These are phyloP conservation scores for Eustoma russellianum DNA, from an alignment of 257 asterid genomes.

Conservation along the genomic window DNA sequence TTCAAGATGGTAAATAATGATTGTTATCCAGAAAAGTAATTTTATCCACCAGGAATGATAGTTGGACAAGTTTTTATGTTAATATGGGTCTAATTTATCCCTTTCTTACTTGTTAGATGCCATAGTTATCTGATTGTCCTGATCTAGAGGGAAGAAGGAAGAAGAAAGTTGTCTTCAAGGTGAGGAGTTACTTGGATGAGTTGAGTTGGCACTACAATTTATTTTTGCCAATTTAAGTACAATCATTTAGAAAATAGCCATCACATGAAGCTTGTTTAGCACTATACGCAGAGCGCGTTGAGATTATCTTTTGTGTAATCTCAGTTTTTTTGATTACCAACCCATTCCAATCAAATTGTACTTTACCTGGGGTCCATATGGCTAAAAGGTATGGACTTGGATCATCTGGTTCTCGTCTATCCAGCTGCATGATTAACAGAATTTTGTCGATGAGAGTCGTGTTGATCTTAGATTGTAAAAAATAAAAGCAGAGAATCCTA, in stretches of 20 bases:
- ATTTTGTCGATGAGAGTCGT: slow-evolving; percentile 21
- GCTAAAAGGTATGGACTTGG: slow-evolving; percentile 97
- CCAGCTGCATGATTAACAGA: slow-evolving; percentile 43
- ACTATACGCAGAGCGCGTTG: neutral
- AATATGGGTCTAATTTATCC: neutral
- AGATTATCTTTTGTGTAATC: neutral
- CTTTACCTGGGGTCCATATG: slow-evolving; percentile 93
- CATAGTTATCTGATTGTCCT: neutral
- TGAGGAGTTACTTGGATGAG: neutral
- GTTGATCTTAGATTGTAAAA: slow-evolving; percentile 5
- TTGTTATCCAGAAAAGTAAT: neutral
- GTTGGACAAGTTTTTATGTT: neutral
- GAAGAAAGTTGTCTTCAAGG: too few relatives aligned
- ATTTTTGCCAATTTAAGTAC: too few relatives aligned
- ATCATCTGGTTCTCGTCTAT: slow-evolving; percentile 88
- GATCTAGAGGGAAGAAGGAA: too few relatives aligned
- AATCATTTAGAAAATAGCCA: neutral
- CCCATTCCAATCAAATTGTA: neutral
- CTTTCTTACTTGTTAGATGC: neutral
- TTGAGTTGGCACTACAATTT: too few relatives aligned
- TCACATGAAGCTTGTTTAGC: neutral
- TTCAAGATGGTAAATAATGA: slow-evolving; percentile 3
- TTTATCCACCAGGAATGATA: neutral
- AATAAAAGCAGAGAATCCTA: slow-evolving; percentile 20
- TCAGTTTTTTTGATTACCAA: neutral